Base-by-base conservation (phyloP, 345 rosid species). In the Linum lewisii region DNA sequence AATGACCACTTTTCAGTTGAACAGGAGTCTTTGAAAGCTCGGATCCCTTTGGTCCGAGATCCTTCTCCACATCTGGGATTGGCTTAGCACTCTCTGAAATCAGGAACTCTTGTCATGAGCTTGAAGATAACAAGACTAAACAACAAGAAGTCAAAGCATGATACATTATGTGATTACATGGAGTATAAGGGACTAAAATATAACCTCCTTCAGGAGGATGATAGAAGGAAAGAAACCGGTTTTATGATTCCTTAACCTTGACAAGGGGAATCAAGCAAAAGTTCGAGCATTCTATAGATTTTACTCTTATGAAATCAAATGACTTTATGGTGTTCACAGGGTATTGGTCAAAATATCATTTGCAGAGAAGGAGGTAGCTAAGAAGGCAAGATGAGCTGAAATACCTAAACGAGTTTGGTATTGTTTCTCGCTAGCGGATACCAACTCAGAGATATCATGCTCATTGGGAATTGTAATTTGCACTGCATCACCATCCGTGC, bases 401-500 rank as follows among this genome's bases (percentile, higher is more conserved):
- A 50, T 85, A 88, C 98, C 96, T 75, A 91, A 66, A 36, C 66
- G 78, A 37, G 66, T 66, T 66, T 56, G 78, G 62, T 73, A 73
- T 51, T 78, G 67, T 74, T 84, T 73, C 73, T 77, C 83, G 51
- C 88, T 73, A 9, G 57, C 57, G 42, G 76, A 72, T 64, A 81
- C 68, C 69, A 88, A 60, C 57, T 64, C 50, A 60, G 75, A 70
- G 26, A 80, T 70, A 71, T 76, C 81, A 49, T 34, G 60, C 56
- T 78, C 84, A 57, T 85, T 67, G 66, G 96, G 96, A 66, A 86
- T 29, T 37, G 25, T 58, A 57, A 91, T 80, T 65, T 82, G 78
- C 66, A 91, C 36, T 37, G 56, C 60, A 29, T 86, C 90, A 70
- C 98, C 98, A 79, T 91, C 98, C 76, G 69, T 77, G 68, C 98